These are phyloP conservation scores for Hirsutella rhossiliensis DNA, from an alignment of 2,329 filamentous ascomycete genomes.

Conservation along the genomic window DNA sequence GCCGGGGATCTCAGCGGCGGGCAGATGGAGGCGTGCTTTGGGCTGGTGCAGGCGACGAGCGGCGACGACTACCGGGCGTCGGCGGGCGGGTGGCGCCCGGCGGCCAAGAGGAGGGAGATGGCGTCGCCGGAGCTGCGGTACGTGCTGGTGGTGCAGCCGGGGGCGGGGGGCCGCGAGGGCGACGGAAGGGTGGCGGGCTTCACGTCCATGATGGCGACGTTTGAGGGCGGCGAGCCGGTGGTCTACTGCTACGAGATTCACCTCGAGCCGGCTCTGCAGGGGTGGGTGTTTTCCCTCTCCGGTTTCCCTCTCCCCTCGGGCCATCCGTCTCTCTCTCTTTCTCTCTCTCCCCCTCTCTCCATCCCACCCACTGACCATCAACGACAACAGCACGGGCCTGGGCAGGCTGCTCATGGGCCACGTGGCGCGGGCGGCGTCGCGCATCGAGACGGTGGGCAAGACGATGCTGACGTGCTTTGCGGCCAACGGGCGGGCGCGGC, in stretches of 20 bases:
- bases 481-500: slow-evolving; percentile 42
- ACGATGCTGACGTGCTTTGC: slow-evolving; percentile 65
- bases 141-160: slow-evolving; percentile 37
- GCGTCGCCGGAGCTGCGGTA: slow-evolving; percentile 54
- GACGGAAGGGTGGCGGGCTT: slow-evolving; percentile 34
- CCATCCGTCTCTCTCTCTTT: no score
- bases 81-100: slow-evolving; percentile 48
- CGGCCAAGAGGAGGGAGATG: slow-evolving; percentile 57
- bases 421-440: slow-evolving; percentile 38
- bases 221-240: slow-evolving; percentile 52
- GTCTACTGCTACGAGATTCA: slow-evolving; percentile 75
- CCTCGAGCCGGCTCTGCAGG: slow-evolving; percentile 41
- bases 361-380: background rate
- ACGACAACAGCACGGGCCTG: slow-evolving; percentile 42
- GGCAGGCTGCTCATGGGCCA: slow-evolving; percentile 47
- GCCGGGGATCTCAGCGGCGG: slow-evolving; percentile 24
- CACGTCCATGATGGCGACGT: slow-evolving; percentile 59
- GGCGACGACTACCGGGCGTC: slow-evolving; percentile 51
- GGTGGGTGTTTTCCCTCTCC: slow-evolving; percentile 24
- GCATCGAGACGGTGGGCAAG: slow-evolving; percentile 45
- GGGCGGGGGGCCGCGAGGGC: slow-evolving; percentile 15
- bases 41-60: slow-evolving; percentile 51
- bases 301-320: background rate
- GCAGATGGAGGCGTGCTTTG: slow-evolving; percentile 41
- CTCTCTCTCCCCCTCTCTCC: background rate